Evolutionary conservation across 257 asterid species (phyloP).

Genomic region (Solanum boliviense): DNA sequence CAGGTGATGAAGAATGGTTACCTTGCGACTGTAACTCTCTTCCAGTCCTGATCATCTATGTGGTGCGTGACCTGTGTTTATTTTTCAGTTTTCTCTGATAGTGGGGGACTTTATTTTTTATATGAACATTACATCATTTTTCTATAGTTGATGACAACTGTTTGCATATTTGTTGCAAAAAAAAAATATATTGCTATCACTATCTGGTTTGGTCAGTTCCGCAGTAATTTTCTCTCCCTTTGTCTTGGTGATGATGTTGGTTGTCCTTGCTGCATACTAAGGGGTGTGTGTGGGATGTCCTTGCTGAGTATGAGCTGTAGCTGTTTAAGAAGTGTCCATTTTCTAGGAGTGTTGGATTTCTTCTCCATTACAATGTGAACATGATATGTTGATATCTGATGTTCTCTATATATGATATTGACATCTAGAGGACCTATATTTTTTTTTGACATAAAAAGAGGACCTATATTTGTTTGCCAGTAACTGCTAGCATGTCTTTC

Average conservation of each 20-base stretch:
- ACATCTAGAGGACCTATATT: background rate
- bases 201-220: background rate
- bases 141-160: background rate
- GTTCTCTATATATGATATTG: background rate
- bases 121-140: background rate
- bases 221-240: background rate
- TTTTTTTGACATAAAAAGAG: background rate
- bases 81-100: background rate
- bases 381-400: background rate
- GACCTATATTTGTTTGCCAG: background rate
- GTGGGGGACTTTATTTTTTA: background rate
- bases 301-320: background rate
- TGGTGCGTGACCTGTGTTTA: constrained; percentile 1
- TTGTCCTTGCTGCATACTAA: background rate
- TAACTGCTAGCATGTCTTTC: background rate
- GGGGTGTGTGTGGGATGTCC: background rate
- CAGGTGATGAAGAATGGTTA: constrained; percentile 87
- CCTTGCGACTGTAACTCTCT: constrained; percentile 73
- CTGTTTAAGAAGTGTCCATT: background rate
- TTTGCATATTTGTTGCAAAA: background rate
- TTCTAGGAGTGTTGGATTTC: background rate
- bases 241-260: background rate
- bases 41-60: constrained; percentile 36
- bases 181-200: background rate
- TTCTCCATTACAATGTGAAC: background rate